Percentiles rank a stretch among this genome's conserved stretches.
Evolutionary conservation across 306 rosid genomes (phyloP).

Genomic region (Inga oerstediana): DNA sequence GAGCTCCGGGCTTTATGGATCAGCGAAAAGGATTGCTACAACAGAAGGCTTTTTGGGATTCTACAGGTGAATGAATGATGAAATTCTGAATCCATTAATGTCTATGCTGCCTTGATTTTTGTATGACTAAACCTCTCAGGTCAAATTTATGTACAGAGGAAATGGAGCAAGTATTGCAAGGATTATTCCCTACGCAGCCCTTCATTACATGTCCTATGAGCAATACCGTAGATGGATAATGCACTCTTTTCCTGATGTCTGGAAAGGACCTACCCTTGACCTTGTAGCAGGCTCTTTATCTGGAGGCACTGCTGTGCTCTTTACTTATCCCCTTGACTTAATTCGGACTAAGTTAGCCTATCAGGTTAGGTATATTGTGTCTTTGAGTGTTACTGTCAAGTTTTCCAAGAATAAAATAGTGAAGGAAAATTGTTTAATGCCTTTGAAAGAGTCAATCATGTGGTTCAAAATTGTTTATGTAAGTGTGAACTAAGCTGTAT

Average conservation of each 20-base stretch:
- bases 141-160: slow-evolving; percentile 61
- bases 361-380: slow-evolving; percentile 58
- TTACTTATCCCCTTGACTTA: slow-evolving; percentile 91
- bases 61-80: slow-evolving; percentile 67
- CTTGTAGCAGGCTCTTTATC: slow-evolving; percentile 95
- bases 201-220: slow-evolving; percentile 89
- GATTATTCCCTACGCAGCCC: slow-evolving; percentile 93
- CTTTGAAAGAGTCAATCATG: not conserved
- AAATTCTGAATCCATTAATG: slow-evolving; percentile 15
- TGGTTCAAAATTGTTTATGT: not conserved
- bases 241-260: slow-evolving; percentile 67
- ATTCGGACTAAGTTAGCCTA: slow-evolving; percentile 91
- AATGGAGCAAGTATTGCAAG: slow-evolving; percentile 98
- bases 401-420: not conserved
- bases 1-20: slow-evolving; percentile 70
- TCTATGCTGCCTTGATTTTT: not conserved
- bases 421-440: not conserved
- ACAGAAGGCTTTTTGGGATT: slow-evolving; percentile 86
- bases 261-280: slow-evolving; percentile 87
- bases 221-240: slow-evolving; percentile 90
- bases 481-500: slow-evolving; percentile 7
- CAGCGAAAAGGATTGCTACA: slow-evolving; percentile 64
- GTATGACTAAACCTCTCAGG: not conserved
- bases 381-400: not conserved
- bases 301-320: slow-evolving; percentile 93